Conservation (phyloP, 2,329 filamentous ascomycete species). For the Aspergillus piperis region DNA sequence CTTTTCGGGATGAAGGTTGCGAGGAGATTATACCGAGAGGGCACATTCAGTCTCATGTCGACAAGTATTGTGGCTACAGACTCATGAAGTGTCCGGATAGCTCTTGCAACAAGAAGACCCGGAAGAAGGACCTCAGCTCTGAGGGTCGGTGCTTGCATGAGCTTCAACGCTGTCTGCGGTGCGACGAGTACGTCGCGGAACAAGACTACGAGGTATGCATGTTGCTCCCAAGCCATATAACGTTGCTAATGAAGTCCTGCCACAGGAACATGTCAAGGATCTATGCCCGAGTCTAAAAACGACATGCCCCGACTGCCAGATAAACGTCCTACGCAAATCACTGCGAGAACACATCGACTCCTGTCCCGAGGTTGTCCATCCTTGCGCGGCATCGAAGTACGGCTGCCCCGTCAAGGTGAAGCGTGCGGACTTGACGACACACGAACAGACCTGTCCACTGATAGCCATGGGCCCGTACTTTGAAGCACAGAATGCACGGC, state of each 20-base stretch:
- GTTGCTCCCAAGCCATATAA: not conserved
- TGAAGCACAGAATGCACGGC: slow-evolving; percentile 44
- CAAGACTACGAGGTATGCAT: slow-evolving; percentile 53
- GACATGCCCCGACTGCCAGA: slow-evolving; percentile 41
- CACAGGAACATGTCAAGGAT: slow-evolving; percentile 39
- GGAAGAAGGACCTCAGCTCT: slow-evolving; percentile 56
- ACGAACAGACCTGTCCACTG: slow-evolving; percentile 54
- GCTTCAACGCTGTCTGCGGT: slow-evolving; percentile 54
- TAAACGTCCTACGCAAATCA: slow-evolving; percentile 33
- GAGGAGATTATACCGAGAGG: slow-evolving; percentile 55
- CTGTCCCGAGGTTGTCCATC: slow-evolving; percentile 39
- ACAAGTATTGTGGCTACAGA: slow-evolving; percentile 61
- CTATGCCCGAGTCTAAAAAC: slow-evolving; percentile 40
- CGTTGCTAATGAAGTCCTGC: not conserved
- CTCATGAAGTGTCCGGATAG: slow-evolving; percentile 54
- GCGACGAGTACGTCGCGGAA: slow-evolving; percentile 56
- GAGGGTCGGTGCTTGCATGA: slow-evolving; percentile 56
- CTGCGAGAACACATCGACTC: slow-evolving; percentile 39
- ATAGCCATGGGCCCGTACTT: slow-evolving; percentile 50
- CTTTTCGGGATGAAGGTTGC: slow-evolving; percentile 58
- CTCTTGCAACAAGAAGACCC: slow-evolving; percentile 54
- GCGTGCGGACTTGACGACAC: slow-evolving; percentile 41
- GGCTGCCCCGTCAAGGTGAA: slow-evolving; percentile 46
- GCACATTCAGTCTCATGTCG: slow-evolving; percentile 60
- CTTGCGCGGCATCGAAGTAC: slow-evolving; percentile 44